Percentiles rank a stretch among this genome's conserved stretches.
Evolutionary conservation across 768 basidiomycete species (phyloP).

Genomic region (Termitomyces bulborhizus): DNA sequence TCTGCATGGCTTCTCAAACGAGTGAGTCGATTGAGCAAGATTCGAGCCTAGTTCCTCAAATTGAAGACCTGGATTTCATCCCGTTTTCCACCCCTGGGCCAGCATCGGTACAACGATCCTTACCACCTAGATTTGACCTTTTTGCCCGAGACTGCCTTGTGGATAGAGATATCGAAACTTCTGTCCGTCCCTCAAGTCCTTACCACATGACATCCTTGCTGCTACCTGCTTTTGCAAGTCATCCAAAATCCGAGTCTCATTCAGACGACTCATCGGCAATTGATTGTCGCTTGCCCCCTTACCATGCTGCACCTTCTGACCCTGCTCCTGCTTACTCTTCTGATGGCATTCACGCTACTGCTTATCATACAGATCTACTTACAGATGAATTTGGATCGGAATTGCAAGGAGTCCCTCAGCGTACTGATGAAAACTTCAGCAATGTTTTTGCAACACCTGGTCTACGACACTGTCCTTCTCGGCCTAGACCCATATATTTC

Average conservation of each 20-base stretch:
- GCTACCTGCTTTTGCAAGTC: background rate
- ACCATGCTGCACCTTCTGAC: conserved; percentile 8
- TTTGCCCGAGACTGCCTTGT: background rate
- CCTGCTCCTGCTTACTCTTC: conserved; percentile 15
- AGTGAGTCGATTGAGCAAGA: background rate
- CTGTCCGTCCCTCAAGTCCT: background rate
- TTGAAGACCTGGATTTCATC: conserved; percentile 4
- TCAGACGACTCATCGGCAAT: background rate
- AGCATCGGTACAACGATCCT: background rate
- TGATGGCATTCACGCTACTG: conserved; percentile 12
- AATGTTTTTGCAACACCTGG: conserved; percentile 43
- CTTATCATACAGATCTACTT: conserved; percentile 11
- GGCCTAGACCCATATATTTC: conserved; percentile 35
- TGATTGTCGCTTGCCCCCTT: conserved; percentile 9
- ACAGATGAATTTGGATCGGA: conserved; percentile 14
- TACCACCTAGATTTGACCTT: background rate
- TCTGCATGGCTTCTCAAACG: background rate
- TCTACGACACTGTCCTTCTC: conserved; percentile 28
- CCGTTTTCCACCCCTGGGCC: conserved; percentile 19
- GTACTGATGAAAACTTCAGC: conserved; percentile 9
- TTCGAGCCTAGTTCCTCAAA: background rate
- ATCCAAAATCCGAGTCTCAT: background rate
- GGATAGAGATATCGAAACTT: background rate
- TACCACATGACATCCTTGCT: background rate
- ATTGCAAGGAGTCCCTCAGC: background rate